phyloP scores from a whole-genome alignment of 2,329 filamentous ascomycete species.

The Aspergillus bombycis region DNA sequence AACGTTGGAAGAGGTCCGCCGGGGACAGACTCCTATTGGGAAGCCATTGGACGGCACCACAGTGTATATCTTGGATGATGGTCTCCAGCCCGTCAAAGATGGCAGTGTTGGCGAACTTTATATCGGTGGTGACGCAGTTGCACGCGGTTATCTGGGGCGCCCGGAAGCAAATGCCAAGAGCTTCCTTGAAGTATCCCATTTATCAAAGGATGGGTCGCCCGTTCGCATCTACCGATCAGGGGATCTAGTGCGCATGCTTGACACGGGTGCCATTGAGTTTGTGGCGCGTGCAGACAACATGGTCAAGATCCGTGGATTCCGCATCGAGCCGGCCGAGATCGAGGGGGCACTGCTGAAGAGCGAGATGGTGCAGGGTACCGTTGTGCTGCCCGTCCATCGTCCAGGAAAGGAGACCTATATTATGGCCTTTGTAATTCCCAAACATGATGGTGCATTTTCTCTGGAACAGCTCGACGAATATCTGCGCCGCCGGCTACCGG shows the following conservation, averaged over 20 bases:
- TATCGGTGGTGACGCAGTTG: neutral
- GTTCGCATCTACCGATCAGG: neutral
- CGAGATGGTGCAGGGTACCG: neutral
- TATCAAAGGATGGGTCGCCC: neutral
- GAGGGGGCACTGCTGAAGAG: constrained; percentile 63
- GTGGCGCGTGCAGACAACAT: neutral
- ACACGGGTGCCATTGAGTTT: neutral
- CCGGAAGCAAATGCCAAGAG: neutral
- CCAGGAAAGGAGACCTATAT: neutral
- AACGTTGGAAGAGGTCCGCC: neutral
- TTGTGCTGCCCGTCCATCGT: neutral
- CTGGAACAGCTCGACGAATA: neutral
- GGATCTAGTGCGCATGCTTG: neutral
- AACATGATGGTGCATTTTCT: neutral
- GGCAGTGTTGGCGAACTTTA: neutral
- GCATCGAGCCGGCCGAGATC: constrained; percentile 1
- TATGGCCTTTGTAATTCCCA: neutral
- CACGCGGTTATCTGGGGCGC: neutral
- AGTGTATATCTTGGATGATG: neutral
- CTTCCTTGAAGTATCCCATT: neutral
- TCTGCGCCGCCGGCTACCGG: neutral
- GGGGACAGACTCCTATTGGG: neutral
- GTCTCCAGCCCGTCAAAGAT: neutral
- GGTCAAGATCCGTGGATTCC: constrained; percentile 6
- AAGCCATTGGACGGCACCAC: neutral